phyloP scores from a whole-genome alignment of 2,329 filamentous ascomycete genomes.

The Calonectria multiphialidica region DNA sequence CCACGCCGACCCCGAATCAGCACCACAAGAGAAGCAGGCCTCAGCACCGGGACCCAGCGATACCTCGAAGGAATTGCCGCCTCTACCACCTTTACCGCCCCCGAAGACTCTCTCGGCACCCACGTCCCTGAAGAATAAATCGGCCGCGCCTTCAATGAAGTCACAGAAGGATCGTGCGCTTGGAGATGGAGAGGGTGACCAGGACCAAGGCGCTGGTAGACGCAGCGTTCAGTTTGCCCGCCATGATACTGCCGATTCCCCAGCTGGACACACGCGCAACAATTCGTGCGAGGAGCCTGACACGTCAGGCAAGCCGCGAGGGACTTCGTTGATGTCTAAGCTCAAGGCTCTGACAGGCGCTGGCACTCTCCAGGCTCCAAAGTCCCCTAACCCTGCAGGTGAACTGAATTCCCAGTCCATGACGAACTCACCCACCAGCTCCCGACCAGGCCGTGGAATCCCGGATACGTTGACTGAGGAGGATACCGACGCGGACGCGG shows the following conservation, averaged over 20 bases:
- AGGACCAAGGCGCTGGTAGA: conserved; percentile 37
- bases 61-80: conserved; percentile 16
- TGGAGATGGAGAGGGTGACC: conserved; percentile 38
- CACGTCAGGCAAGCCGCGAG: conserved; percentile 66
- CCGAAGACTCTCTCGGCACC: conserved; percentile 22
- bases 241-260: conserved; percentile 62
- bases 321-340: conserved; percentile 80
- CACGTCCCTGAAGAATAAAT: conserved; percentile 34
- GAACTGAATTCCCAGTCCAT: conserved; percentile 56
- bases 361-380: conserved; percentile 61
- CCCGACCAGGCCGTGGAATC: conserved; percentile 60
- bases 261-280: conserved; percentile 67
- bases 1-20: conserved; percentile 33
- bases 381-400: conserved; percentile 48
- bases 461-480: conserved; percentile 67
- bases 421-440: conserved; percentile 61
- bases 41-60: conserved; percentile 28
- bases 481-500: conserved; percentile 65
- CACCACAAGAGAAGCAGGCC: conserved; percentile 12
- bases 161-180: conserved; percentile 37
- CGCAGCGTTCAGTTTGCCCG: conserved; percentile 84
- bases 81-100: neutral
- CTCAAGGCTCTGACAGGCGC: conserved; percentile 78
- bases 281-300: conserved; percentile 78
- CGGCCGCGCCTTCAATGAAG: conserved; percentile 37